Conservation (phyloP, 169 alveolate genomes). For the Eimeria acervulina region DNA sequence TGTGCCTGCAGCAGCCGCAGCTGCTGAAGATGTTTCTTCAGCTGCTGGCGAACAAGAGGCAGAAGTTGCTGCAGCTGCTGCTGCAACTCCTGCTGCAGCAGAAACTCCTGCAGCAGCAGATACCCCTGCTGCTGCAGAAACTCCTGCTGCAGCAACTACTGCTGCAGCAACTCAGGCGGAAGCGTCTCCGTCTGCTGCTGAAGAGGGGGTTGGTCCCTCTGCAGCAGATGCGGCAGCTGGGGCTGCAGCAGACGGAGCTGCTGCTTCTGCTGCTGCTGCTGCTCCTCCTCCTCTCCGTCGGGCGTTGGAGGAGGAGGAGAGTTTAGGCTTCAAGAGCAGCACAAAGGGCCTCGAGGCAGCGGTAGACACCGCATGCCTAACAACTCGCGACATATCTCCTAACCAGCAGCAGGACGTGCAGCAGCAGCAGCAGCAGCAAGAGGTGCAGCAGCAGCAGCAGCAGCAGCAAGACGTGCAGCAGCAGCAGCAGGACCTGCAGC, state of each 20-base stretch:
- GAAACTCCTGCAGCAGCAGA: too few relatives aligned
- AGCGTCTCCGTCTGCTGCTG: neutral
- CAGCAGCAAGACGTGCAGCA: neutral
- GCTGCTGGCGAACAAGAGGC: constrained; percentile 2
- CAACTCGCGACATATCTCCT: neutral
- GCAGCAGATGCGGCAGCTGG: neutral
- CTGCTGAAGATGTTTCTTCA: neutral
- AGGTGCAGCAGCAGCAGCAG: constrained; percentile 27
- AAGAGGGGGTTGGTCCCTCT: too few relatives aligned
- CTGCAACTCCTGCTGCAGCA: neutral
- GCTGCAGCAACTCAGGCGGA: neutral
- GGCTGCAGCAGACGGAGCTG: neutral
- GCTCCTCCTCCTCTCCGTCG: constrained; percentile 1
- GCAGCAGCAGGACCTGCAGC: constrained; percentile 28
- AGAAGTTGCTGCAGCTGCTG: neutral
- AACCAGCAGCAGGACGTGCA: constrained; percentile 40
- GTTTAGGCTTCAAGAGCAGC: neutral
- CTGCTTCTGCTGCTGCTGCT: constrained; percentile 22
- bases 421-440: constrained; percentile 41
- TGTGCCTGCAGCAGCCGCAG: neutral
- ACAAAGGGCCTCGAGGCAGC: neutral
- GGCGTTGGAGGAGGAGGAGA: neutral
- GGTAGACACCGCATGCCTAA: neutral
- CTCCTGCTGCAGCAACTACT: neutral
- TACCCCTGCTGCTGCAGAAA: neutral